Base-by-base conservation (phyloP, 2,329 filamentous ascomycete species). In the Sporothrix luriei region DNA sequence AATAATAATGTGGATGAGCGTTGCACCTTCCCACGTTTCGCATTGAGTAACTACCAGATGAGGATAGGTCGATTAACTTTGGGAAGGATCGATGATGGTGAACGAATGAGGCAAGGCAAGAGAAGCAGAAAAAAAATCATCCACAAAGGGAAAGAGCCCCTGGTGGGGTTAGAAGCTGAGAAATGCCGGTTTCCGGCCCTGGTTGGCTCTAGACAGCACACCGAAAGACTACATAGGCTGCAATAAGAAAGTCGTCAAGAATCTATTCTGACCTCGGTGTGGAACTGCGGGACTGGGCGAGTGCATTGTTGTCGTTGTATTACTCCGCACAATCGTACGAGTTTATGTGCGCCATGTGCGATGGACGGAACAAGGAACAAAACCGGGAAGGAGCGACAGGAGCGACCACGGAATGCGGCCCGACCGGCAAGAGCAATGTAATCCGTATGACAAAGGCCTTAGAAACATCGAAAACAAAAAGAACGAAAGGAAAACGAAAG, bases 131-230 rank as follows among this genome's bases (percentile, higher is more conserved):
- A 16, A 11, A 59, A 9, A 33, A 4, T n/a, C n/a, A n/a, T n/a
- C n/a, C n/a, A n/a, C n/a, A 16, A 13, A 46, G 43, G 49, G 55
- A 59, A 59, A 33, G 55, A 59, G 33, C 55, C 33, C 24, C 33
- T 40, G 33, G 29, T 2, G 19, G 7, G n/a, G 29, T 29, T 11
- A 33, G 43, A 4, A 46, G 14, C 16, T 19, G 7, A 55, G 26
- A 59, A 38, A 10, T 24, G 10, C 10, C 33, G 55, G 55, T 40
- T 21, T 43, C 13, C 10, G 33, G 57, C 33, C 55, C 55, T 2
- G 38, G 14, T n/a, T 38, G 33, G 19, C 29, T 7, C 26, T 9
- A 11, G 29, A 11, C 29, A 19, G 6, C n/a, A 16, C 6, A 40
- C 11, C 4, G 14, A 57, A 16, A 38, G 7, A 29, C 5, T 29